These are phyloP conservation scores for Aleurites moluccanus DNA, from an alignment of 441 rosid species.

Conservation along the genomic window DNA sequence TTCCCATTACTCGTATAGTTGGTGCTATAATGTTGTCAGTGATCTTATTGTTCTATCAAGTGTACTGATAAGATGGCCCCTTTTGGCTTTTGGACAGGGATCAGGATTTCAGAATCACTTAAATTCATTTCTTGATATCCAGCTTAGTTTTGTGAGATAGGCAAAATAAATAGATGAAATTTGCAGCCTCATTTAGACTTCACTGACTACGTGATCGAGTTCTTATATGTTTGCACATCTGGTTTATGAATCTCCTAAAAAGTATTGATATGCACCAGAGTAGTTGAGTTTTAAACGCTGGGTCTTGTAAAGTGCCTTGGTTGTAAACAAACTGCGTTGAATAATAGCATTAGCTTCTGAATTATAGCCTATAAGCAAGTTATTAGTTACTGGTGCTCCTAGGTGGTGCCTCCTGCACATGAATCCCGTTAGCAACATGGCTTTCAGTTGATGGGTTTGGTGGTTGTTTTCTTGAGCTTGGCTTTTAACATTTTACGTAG, in stretches of 20 bases:
- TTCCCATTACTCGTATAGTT: background rate
- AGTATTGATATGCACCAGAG: background rate
- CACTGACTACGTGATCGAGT: background rate
- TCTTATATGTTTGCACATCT: background rate
- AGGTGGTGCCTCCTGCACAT: background rate
- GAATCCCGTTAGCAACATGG: background rate
- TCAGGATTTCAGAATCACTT: background rate
- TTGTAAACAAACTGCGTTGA: background rate
- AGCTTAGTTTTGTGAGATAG: background rate
- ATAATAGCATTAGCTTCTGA: background rate
- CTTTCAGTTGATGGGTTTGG: background rate
- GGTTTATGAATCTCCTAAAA: background rate
- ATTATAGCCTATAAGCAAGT: background rate
- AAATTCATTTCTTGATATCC: background rate
- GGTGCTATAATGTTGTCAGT: background rate
- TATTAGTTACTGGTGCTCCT: background rate
- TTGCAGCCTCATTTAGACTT: background rate
- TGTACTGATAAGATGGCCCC: background rate
- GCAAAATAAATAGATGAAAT: background rate
- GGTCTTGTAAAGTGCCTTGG: background rate
- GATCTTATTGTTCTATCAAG: background rate
- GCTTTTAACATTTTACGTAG: background rate
- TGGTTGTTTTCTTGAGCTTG: background rate
- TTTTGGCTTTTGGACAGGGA: background rate
- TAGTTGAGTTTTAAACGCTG: background rate